Evolutionary conservation across 2,329 filamentous ascomycete species (phyloP).

Genomic region (Fusarium sp.): DNA sequence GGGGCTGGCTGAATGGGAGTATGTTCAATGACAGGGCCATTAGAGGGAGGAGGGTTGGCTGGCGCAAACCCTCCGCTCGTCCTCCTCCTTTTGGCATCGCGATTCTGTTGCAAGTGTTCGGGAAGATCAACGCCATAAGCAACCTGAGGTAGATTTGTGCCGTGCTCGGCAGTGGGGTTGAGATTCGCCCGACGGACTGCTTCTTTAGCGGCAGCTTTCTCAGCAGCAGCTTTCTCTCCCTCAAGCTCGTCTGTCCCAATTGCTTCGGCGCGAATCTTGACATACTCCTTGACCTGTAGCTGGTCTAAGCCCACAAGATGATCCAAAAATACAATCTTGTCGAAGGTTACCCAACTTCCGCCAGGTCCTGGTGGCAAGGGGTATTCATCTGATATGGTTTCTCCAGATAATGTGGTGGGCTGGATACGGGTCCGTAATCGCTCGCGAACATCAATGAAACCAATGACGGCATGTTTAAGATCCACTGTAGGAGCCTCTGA

Average conservation of each 20-base stretch:
- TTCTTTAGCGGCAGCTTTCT: constrained; percentile 57
- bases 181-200: constrained; percentile 57
- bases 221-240: constrained; percentile 51
- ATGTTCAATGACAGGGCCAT: constrained; percentile 36
- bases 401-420: constrained; percentile 58
- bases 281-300: constrained; percentile 70
- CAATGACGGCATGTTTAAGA: constrained; percentile 68
- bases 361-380: constrained; percentile 67
- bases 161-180: constrained; percentile 57
- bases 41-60: constrained; percentile 45
- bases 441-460: constrained; percentile 71
- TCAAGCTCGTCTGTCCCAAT: constrained; percentile 53
- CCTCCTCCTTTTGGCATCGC: constrained; percentile 61
- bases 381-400: constrained; percentile 57
- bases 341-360: constrained; percentile 73
- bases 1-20: constrained; percentile 36
- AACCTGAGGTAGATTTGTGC: constrained; percentile 55
- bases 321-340: constrained; percentile 66
- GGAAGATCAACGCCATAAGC: constrained; percentile 64
- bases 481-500: constrained; percentile 60
- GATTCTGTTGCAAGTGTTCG: constrained; percentile 52
- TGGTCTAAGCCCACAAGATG: constrained; percentile 67
- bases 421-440: constrained; percentile 69
- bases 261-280: constrained; percentile 61
- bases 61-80: constrained; percentile 51